A percentile compares a stretch with the other conserved stretches of the same genome.
Evolutionary conservation across 306 rosid species (phyloP).

Genomic region (Cucurbita argyrosperma): DNA sequence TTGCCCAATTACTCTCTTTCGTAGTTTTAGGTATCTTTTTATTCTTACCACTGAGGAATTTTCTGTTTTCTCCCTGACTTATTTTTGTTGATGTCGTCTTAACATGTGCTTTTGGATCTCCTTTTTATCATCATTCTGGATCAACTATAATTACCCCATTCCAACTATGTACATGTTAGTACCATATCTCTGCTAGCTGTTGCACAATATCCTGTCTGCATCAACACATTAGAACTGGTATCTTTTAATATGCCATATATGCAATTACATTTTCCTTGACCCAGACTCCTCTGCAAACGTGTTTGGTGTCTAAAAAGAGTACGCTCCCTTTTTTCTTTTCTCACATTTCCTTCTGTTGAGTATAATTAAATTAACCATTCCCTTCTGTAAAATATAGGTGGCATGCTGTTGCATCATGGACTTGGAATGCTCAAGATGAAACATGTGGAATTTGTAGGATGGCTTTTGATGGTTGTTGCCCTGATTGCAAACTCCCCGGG

Average conservation of each 20-base stretch:
- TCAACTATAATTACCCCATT: background rate
- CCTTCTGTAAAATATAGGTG: conserved; percentile 34
- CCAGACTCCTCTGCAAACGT: conserved; percentile 11
- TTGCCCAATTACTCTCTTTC: background rate
- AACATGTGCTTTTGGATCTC: background rate
- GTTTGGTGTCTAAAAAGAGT: conserved; percentile 30
- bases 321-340: conserved; percentile 16
- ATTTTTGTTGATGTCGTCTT: background rate
- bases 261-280: conserved; percentile 34
- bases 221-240: background rate
- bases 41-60: background rate
- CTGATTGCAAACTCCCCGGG: conserved; percentile 84
- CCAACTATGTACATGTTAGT: background rate
- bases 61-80: background rate
- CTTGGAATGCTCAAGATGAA: conserved; percentile 91
- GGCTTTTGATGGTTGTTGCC: conserved; percentile 96
- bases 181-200: background rate
- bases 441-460: conserved; percentile 88
- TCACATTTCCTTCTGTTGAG: background rate
- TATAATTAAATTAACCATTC: background rate
- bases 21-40: background rate
- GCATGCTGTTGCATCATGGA: conserved; percentile 91
- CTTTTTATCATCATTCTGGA: background rate
- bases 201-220: background rate
- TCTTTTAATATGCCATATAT: background rate